Percentiles rank a stretch among this genome's conserved stretches.
Conservation (phyloP, 2,329 filamentous ascomycete genomes). For the Leptographium radiaticola region DNA sequence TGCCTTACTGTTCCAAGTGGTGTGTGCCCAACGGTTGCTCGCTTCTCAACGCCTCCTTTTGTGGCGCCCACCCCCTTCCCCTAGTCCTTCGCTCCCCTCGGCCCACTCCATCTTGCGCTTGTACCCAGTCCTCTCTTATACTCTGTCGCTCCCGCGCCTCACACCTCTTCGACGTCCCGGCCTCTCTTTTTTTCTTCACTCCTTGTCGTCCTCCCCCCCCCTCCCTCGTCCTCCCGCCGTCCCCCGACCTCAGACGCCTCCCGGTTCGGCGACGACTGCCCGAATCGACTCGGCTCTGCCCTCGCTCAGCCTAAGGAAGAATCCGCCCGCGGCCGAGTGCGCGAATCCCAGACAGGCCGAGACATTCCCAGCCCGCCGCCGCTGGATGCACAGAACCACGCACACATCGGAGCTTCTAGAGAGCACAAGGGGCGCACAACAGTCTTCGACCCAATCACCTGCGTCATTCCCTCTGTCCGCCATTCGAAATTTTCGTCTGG, state of each 20-base stretch:
- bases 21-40: not conserved
- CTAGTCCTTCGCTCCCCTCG: not conserved
- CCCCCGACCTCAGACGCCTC: not conserved
- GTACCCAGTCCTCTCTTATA: conserved; percentile 3
- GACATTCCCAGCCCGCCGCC: not conserved
- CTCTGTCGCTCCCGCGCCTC: conserved; percentile 21
- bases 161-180: conserved; percentile 16
- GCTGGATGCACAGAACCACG: not conserved
- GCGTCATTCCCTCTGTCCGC: no score
- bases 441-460: not conserved
- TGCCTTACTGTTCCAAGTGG: not conserved
- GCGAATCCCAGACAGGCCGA: no score
- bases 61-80: not conserved
- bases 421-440: not conserved
- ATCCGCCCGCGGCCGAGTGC: no score
- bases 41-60: not conserved
- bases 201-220: not conserved
- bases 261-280: not conserved
- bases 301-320: no score
- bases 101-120: not conserved
- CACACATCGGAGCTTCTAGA: not conserved
- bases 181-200: conserved; percentile 8
- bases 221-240: not conserved
- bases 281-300: no score
- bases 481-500: not conserved